Conservation (phyloP, 2,329 filamentous ascomycete genomes). For the Penicillium sp. region DNA sequence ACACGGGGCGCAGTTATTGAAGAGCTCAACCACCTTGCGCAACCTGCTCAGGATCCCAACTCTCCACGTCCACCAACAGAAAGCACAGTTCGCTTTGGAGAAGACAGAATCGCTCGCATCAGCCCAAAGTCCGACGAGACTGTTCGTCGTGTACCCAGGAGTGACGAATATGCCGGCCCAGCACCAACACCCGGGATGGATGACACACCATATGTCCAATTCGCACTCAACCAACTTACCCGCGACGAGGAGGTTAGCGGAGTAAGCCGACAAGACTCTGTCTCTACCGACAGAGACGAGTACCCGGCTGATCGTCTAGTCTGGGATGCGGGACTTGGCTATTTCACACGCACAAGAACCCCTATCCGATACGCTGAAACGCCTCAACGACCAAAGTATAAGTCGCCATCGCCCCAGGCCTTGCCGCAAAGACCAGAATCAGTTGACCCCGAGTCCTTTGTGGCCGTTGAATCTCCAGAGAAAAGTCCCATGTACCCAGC, state of each 20-base stretch:
- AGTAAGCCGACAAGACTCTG: conserved; percentile 53
- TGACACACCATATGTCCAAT: conserved; percentile 83
- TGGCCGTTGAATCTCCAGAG: conserved; percentile 48
- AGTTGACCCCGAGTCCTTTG: conserved; percentile 46
- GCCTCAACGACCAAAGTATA: conserved; percentile 35
- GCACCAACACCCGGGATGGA: conserved; percentile 74
- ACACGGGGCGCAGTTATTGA: conserved; percentile 21
- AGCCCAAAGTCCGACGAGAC: conserved; percentile 26
- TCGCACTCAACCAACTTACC: conserved; percentile 85
- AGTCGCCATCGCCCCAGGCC: conserved; percentile 36
- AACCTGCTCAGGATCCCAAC: conserved; percentile 6
- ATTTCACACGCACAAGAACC: conserved; percentile 37
- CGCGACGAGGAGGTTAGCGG: conserved; percentile 66
- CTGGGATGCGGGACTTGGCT: conserved; percentile 48
- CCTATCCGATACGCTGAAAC: conserved; percentile 30
- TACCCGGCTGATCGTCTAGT: conserved; percentile 55
- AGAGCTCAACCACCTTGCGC: conserved; percentile 7
- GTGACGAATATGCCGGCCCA: conserved; percentile 34
- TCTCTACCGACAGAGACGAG: conserved; percentile 34
- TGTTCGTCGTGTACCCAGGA: conserved; percentile 24
- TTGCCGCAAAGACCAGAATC: conserved; percentile 30
- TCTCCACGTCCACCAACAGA: conserved; percentile 22
- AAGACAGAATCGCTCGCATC: conserved; percentile 23
- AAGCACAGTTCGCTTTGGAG: conserved; percentile 30
- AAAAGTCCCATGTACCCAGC: conserved; percentile 49